A percentile compares a stretch with the other conserved stretches of the same genome.
Conservation (phyloP, 805 yeast species). For the Metschnikowia proteae region DNA sequence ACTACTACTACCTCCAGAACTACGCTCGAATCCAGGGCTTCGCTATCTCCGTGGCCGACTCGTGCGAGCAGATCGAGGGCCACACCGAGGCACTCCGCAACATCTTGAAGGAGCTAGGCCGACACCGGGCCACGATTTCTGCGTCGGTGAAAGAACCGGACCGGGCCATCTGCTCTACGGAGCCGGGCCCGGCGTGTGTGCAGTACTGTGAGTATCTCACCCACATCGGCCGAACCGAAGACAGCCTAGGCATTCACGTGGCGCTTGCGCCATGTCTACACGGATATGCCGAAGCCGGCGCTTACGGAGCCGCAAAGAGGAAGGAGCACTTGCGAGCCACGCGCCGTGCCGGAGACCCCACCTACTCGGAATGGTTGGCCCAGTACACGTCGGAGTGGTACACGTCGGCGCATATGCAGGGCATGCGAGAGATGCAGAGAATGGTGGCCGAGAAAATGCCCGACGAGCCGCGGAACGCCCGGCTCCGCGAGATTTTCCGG, state of each 20-base stretch:
- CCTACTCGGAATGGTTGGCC: constrained; percentile 53
- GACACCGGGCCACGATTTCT: constrained; percentile 50
- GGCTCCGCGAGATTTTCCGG: constrained; percentile 54
- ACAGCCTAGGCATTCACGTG: constrained; percentile 61
- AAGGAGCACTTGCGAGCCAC: constrained; percentile 19
- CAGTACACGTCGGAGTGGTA: constrained; percentile 63
- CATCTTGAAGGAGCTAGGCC: constrained; percentile 52
- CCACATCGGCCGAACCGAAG: constrained; percentile 48
- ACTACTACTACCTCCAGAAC: constrained; percentile 63
- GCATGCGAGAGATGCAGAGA: constrained; percentile 45
- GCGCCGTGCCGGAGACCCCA: constrained; percentile 13
- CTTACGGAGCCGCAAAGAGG: constrained; percentile 25
- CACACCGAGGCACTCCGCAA: constrained; percentile 49
- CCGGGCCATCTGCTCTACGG: constrained; percentile 29
- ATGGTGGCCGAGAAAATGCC: constrained; percentile 30
- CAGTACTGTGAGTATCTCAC: constrained; percentile 60
- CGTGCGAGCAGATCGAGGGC: constrained; percentile 45
- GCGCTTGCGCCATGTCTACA: constrained; percentile 74
- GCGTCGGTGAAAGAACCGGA: constrained; percentile 44
- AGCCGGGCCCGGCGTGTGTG: constrained; percentile 40
- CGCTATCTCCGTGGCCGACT: constrained; percentile 61
- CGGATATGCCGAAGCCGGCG: constrained; percentile 64
- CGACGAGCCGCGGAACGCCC: constrained; percentile 43
- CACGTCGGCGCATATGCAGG: constrained; percentile 47
- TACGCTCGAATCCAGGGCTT: constrained; percentile 64